Percentiles rank a stretch among this genome's conserved stretches.
Conservation (phyloP, 2,329 filamentous ascomycete species). For the Exophiala bonariae region DNA sequence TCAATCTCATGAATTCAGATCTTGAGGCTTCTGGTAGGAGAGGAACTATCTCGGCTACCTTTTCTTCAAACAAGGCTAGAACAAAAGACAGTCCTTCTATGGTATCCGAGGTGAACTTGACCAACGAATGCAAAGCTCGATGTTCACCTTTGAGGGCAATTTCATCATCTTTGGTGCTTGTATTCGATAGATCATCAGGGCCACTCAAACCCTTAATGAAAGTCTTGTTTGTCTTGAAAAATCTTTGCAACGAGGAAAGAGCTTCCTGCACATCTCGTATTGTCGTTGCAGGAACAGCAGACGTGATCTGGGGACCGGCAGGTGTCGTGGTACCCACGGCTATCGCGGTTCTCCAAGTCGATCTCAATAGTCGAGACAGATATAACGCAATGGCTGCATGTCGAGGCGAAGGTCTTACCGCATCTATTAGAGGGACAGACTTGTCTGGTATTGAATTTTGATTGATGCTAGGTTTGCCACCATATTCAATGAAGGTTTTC, state of each 20-base stretch:
- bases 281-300: constrained; percentile 67
- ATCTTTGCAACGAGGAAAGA: constrained; percentile 74
- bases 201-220: constrained; percentile 95
- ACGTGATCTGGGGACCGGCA: constrained; percentile 63
- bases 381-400: constrained; percentile 88
- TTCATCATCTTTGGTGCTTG: constrained; percentile 82
- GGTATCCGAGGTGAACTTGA: constrained; percentile 83
- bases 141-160: constrained; percentile 91
- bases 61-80: constrained; percentile 90
- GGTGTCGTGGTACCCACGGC: constrained; percentile 58
- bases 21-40: constrained; percentile 71
- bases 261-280: constrained; percentile 76
- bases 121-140: constrained; percentile 81
- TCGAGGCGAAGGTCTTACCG: constrained; percentile 81
- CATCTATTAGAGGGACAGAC: constrained; percentile 69
- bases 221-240: constrained; percentile 81
- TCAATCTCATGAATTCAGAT: constrained; percentile 71
- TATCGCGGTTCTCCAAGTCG: constrained; percentile 81
- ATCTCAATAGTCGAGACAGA: constrained; percentile 80
- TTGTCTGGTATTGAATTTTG: constrained; percentile 69
- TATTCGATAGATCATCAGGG: constrained; percentile 77
- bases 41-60: constrained; percentile 81
- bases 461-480: constrained; percentile 80
- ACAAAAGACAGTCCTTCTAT: constrained; percentile 97
- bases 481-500: constrained; percentile 87